Conservation (phyloP, 768 basidiomycete species). For the Leccinum longicurvipes region DNA sequence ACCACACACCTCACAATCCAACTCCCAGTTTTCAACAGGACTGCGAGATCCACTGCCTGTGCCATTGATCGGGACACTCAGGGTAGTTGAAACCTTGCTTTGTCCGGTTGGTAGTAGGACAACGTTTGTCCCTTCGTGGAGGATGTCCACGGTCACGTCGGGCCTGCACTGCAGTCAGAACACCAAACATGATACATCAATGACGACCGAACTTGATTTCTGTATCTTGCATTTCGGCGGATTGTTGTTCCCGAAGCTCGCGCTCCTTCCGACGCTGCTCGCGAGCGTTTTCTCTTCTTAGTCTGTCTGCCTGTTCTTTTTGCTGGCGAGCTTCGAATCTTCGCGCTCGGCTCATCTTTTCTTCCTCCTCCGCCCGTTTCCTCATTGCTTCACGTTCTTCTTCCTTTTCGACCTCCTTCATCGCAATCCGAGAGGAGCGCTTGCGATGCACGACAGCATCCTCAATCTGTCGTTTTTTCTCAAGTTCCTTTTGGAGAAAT, state of each 20-base stretch:
- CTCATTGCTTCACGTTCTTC: conserved; percentile 60
- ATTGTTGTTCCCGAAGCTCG: conserved; percentile 29
- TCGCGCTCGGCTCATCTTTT: conserved; percentile 61
- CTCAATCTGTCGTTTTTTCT: conserved; percentile 59
- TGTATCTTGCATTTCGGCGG: conserved; percentile 9
- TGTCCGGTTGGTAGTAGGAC: conserved; percentile 2
- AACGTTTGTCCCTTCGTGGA: background rate
- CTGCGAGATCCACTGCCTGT: conserved; percentile 48
- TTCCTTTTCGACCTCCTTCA: conserved; percentile 77
- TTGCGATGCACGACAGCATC: conserved; percentile 83
- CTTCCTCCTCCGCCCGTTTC: conserved; percentile 61
- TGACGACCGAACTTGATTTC: conserved; percentile 13
- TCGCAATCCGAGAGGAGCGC: conserved; percentile 84
- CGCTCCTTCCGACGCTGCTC: conserved; percentile 44
- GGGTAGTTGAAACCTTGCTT: conserved; percentile 1
- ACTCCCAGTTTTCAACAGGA: conserved; percentile 71
- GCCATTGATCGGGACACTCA: conserved; percentile 19
- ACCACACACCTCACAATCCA: conserved; percentile 86
- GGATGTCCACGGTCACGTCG: background rate
- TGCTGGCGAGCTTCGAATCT: conserved; percentile 54
- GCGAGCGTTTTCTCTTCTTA: conserved; percentile 55
- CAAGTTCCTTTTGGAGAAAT: conserved; percentile 48
- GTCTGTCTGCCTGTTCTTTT: conserved; percentile 54
- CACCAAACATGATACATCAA: background rate
- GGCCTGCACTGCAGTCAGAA: conserved; percentile 19